Percentiles rank a stretch among this genome's conserved stretches.
Conservation (phyloP, 805 yeast genomes). For the Candida corydali region DNA sequence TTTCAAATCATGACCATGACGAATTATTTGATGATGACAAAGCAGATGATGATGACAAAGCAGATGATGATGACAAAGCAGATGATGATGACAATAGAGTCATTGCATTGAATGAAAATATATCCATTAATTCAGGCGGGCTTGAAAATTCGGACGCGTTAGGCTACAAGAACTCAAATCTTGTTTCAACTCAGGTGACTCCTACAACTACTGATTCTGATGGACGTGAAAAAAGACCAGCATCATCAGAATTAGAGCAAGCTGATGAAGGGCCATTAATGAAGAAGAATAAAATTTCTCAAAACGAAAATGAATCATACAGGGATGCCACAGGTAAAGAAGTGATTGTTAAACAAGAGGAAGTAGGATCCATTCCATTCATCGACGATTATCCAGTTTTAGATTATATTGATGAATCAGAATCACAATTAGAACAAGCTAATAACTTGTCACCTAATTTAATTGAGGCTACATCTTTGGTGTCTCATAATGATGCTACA, state of each 20-base stretch:
- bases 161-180: no score
- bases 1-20: not conserved
- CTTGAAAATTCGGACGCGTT: no score
- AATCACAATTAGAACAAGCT: not conserved
- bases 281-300: not conserved
- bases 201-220: not conserved
- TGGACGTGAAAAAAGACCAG: not conserved
- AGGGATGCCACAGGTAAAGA: not conserved
- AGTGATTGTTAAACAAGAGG: not conserved
- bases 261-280: not conserved
- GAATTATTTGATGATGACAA: slow-evolving; percentile 1
- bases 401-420: not conserved
- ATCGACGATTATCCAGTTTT: slow-evolving; percentile 2
- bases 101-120: no score
- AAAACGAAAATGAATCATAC: not conserved
- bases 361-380: no score
- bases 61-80: not conserved
- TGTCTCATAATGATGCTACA: no score
- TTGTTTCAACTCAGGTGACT: no score
- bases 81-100: no score
- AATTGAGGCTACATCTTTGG: no score
- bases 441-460: no score
- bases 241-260: not conserved
- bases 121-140: no score
- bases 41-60: not conserved